A percentile compares a stretch with the other conserved stretches of the same genome.
Conservation (phyloP, 2,329 filamentous ascomycete genomes). For the Leptodontidium sp. region DNA sequence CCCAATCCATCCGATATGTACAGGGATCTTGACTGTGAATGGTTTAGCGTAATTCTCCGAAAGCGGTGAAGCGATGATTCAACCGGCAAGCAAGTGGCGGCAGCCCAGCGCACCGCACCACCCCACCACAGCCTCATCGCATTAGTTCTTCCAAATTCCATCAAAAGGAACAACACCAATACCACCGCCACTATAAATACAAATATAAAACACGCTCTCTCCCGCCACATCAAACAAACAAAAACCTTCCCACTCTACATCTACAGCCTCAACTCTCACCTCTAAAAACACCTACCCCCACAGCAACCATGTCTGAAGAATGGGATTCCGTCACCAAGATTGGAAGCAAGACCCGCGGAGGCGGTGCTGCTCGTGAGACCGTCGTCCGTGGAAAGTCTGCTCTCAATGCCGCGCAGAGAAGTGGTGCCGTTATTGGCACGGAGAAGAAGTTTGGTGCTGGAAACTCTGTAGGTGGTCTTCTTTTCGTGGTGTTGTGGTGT, state of each 20-base stretch:
- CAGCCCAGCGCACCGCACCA: not conserved
- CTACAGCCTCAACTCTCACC: not conserved
- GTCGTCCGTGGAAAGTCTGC: conserved; percentile 85
- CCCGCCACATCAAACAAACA: conserved; percentile 21
- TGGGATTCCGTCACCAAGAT: conserved; percentile 95
- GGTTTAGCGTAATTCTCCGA: conserved; percentile 4
- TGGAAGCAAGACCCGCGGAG: conserved; percentile 81
- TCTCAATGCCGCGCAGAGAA: conserved; percentile 88
- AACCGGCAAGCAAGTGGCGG: conserved; percentile 29
- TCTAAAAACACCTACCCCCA: conserved; percentile 18
- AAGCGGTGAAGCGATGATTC: conserved; percentile 32
- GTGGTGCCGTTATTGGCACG: conserved; percentile 77
- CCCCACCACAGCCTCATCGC: conserved; percentile 31
- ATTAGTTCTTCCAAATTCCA: conserved; percentile 12
- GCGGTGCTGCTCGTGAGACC: conserved; percentile 76
- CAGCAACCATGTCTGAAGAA: conserved; percentile 65
- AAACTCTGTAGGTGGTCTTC: conserved; percentile 73
- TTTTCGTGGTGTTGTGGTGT: conserved; percentile 1
- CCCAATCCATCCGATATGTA: conserved; percentile 20
- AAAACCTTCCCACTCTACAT: not conserved
- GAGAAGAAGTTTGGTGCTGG: conserved; percentile 90
- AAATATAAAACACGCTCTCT: conserved; percentile 18
- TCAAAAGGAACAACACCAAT: conserved; percentile 9
- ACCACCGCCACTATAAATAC: conserved; percentile 23
- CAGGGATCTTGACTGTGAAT: conserved; percentile 23